phyloP scores from a whole-genome alignment of 1,139 yeast genomes.

The Saccharomyces pastorianus region DNA sequence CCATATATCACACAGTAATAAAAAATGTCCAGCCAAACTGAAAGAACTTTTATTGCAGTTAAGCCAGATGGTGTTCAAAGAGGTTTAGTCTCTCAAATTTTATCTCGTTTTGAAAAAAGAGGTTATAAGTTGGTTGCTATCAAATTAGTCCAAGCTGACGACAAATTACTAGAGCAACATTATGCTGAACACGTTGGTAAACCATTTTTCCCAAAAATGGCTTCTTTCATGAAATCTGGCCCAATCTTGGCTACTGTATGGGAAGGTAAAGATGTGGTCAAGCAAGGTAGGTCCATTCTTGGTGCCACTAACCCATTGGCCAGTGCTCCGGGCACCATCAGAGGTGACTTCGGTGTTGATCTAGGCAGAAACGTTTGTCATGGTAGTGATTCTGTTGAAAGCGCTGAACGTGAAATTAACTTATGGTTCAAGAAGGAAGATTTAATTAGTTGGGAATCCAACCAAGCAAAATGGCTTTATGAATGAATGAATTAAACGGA shows the following conservation, averaged over 20 bases:
- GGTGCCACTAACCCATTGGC: conserved; percentile 99
- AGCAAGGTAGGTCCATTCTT: conserved; percentile 93
- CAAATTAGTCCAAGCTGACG: conserved; percentile 84
- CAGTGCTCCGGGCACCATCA: conserved; percentile 98
- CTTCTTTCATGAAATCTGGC: conserved; percentile 95
- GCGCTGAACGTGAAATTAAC: conserved; percentile 90
- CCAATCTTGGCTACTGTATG: conserved; percentile 98
- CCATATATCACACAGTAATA: background rate
- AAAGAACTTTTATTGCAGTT: conserved; percentile 97
- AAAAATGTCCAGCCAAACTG: conserved; percentile 35
- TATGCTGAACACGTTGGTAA: conserved; percentile 90
- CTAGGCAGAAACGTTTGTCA: conserved; percentile 99
- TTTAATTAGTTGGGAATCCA: conserved; percentile 83
- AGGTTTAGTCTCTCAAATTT: conserved; percentile 84
- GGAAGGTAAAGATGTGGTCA: conserved; percentile 99
- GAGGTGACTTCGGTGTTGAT: conserved; percentile 94
- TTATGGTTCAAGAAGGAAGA: conserved; percentile 99
- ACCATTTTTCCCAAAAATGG: conserved; percentile 95
- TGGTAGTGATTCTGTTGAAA: conserved; percentile 99
- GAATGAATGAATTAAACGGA: conserved; percentile 43
- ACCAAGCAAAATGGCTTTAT: conserved; percentile 84
- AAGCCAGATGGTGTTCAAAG: conserved; percentile 99
- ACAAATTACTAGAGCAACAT: conserved; percentile 82
- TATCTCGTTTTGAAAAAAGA: conserved; percentile 92
- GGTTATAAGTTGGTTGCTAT: conserved; percentile 96